Evolutionary conservation across 2,329 filamentous ascomycete species (phyloP).

Genomic region (Ophiostoma perfectum): DNA sequence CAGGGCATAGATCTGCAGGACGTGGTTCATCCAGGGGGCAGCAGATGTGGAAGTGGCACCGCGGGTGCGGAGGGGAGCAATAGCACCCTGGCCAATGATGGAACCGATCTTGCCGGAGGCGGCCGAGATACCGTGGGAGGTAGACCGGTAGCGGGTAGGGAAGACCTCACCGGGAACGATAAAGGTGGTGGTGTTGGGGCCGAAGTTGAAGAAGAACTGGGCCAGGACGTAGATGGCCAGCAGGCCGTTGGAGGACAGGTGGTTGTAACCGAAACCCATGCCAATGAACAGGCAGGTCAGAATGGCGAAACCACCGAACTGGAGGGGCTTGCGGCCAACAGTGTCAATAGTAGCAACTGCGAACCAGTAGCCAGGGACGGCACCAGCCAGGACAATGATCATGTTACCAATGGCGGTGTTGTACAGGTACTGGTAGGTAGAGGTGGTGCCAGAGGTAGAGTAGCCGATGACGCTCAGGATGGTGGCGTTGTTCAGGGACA

Average conservation of each 20-base stretch:
- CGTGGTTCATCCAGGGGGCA: conserved; percentile 68
- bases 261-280: conserved; percentile 58
- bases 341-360: conserved; percentile 65
- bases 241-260: conserved; percentile 48
- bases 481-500: conserved; percentile 69
- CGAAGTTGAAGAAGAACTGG: conserved; percentile 58
- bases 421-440: conserved; percentile 64
- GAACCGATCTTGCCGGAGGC: conserved; percentile 52
- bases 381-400: conserved; percentile 71
- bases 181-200: conserved; percentile 54
- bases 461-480: conserved; percentile 70
- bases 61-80: conserved; percentile 47
- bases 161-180: conserved; percentile 54
- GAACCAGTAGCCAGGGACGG: conserved; percentile 79
- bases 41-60: conserved; percentile 38
- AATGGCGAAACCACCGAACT: conserved; percentile 58
- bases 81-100: conserved; percentile 54
- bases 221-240: conserved; percentile 51
- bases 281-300: conserved; percentile 56
- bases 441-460: conserved; percentile 46
- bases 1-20: conserved; percentile 67
- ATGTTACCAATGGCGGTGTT: conserved; percentile 74
- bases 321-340: conserved; percentile 71
- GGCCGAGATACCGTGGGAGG: conserved; percentile 53
- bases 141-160: conserved; percentile 52